phyloP scores from a whole-genome alignment of 2,329 filamentous ascomycete species.

The Aspergillus eucalypticola region DNA sequence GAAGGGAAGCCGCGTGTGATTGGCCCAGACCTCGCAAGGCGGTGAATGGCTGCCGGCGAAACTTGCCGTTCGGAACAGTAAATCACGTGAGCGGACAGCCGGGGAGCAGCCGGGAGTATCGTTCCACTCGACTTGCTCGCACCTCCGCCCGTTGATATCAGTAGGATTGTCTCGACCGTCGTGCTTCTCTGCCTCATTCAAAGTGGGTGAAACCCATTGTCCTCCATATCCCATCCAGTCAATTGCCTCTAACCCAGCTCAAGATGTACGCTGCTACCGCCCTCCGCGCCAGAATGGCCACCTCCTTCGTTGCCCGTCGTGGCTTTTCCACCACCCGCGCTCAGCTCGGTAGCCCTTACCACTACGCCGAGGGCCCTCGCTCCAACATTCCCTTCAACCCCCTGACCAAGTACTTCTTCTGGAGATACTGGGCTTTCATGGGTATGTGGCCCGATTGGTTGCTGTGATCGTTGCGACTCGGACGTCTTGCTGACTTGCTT shows the following conservation, averaged over 20 bases:
- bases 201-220: slow-evolving; percentile 28
- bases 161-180: slow-evolving; percentile 18
- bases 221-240: slow-evolving; percentile 3
- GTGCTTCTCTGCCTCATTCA: slow-evolving; percentile 30
- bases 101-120: slow-evolving; percentile 16
- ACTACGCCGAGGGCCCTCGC: slow-evolving; percentile 95
- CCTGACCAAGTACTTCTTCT: slow-evolving; percentile 77
- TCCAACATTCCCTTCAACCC: slow-evolving; percentile 98
- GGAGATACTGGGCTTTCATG: slow-evolving; percentile 83
- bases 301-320: slow-evolving; percentile 76
- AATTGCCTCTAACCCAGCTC: slow-evolving; percentile 44
- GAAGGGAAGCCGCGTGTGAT: slow-evolving; percentile 29
- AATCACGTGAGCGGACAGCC: slow-evolving; percentile 19
- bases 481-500: slow-evolving; percentile 39
- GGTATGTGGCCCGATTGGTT: slow-evolving; percentile 48
- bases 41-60: slow-evolving; percentile 21
- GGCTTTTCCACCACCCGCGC: slow-evolving; percentile 90
- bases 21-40: slow-evolving; percentile 11
- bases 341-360: slow-evolving; percentile 87
- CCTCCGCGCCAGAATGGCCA: slow-evolving; percentile 64
- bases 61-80: slow-evolving; percentile 9
- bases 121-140: slow-evolving; percentile 24
- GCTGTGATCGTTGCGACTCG: background rate
- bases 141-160: slow-evolving; percentile 19
- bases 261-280: slow-evolving; percentile 77